Base-by-base conservation (phyloP, 2,329 filamentous ascomycete genomes). In the Trichoderma sp. region DNA sequence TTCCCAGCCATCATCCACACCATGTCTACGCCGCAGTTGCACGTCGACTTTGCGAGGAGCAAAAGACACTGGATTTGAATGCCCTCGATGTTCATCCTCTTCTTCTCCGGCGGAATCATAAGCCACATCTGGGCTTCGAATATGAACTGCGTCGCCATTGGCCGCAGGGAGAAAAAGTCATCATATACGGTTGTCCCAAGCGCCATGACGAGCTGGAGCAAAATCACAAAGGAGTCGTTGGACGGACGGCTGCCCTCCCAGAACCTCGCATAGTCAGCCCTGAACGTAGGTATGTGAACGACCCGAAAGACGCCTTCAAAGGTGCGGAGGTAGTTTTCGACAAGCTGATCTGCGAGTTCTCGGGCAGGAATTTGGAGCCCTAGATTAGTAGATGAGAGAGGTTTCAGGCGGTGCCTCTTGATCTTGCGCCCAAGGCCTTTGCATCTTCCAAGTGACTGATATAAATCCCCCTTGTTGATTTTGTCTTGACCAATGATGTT, bases 261-360 rank as follows among this genome's bases (percentile, higher is more conserved):
- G 74, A 84, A 85, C 3, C 75, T 73, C 11, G 81, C 79, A 72
- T 89, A 90, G 37, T 88, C 84, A 13, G 79, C 79, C 56, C 81
- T 79, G 71, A 91, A 90, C 0, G 83, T 84, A 0, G 88, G 87
- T 0, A 86, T 75, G 74, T 91, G 85, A 10, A 91, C 69, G 29
- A 91, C 81, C 3, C 88, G 83, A 71, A 86, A 83, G 19, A 86
- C 83, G 1, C 85, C 84, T 73, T 90, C 87, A 53, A 87, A 83
- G 0, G 84, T 85, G 59, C 85, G 79, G 21, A 91, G 77, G 77
- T 89, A 89, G 35, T 79, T 76, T 10, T 84, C 79, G 19, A 89
- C 78, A 1, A 89, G 80, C 63, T 81, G 76, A 69, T 89, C 86
- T 0, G 84, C 83, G 0, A 87, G 70, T 0, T 76, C 75, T 13